Conservation (phyloP, 73 alveolate genomes). For the Tetrahymena borealis region DNA sequence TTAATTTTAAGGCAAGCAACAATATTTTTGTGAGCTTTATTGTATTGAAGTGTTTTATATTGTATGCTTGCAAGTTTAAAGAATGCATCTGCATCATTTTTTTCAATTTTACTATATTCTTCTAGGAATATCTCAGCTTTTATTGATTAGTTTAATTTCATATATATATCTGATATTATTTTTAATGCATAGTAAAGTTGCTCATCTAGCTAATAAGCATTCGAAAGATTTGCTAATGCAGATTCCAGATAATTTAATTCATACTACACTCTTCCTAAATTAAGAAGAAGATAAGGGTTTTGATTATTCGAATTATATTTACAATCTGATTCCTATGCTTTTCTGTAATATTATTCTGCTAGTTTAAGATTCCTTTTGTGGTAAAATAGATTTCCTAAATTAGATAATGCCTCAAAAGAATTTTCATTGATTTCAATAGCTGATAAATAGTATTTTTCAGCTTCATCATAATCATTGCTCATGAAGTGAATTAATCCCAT, state of each 20-base stretch:
- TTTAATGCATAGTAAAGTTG: neutral
- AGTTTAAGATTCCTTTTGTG: neutral
- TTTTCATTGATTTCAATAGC: neutral
- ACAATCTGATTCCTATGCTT: neutral
- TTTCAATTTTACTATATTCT: neutral
- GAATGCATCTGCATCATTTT: neutral
- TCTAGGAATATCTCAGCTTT: neutral
- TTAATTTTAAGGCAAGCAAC: neutral
- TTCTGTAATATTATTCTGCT: neutral
- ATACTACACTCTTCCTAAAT: neutral
- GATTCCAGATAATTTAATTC: neutral
- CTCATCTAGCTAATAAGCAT: neutral
- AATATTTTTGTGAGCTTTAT: neutral
- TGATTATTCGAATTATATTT: neutral
- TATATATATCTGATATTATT: neutral
- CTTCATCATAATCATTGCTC: neutral
- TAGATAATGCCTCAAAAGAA: neutral
- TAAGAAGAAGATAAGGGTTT: neutral
- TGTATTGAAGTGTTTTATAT: neutral
- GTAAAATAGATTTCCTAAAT: neutral
- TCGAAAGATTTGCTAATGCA: neutral
- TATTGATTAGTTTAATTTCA: neutral
- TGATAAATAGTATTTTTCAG: neutral
- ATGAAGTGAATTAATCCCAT: neutral
- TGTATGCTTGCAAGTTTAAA: neutral